Evolutionary conservation across 306 rosid genomes (phyloP), one percentile per base, ranked within the genome.

Genomic region (Cucurbita argyrosperma): DNA sequence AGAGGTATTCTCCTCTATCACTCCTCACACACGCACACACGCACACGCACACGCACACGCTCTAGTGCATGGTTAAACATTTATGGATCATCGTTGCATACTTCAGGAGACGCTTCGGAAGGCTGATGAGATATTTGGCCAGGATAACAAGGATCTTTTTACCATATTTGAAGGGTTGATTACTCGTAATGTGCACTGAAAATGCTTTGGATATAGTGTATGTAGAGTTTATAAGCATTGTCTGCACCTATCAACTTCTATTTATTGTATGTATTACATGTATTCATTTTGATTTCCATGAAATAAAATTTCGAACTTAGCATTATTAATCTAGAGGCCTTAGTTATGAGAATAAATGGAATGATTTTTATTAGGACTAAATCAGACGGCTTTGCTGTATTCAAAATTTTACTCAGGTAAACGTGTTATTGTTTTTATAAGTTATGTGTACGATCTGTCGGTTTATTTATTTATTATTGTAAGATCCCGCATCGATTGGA

Each of bases 111-210:
- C 99, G 9, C 78, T 95, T n/a, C 85, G 80, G 71, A 91, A 89
- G 83, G 97, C 90, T 23, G 94, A 82, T 82, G 99, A 95, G 85
- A 91, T 95, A 0, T 91, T 95, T 80, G 96, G 97, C 62, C 80
- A 92, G 38, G 96, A 91, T 62, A 95, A 91, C 89, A 89, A 89
- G 75, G 99, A 95, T 80, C 88, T 95, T 2, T 91, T 83, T 64
- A 71, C 86, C 7, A 79, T 89, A 79, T 95, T 95, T 80, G 96
- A 95, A 84, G 96, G 96, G 26, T 82, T 91, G 88, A 89, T 95
- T 76, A 85, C 73, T 60, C 97, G 97, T 64, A 95, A 82, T 79
- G 86, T 84, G 49, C 87, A 87, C 72, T 91, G 78, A 80, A 80
- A 66, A 62, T 72, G 35, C 50, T 35, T 10, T 58, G 47, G 72